Percentiles rank a stretch among this genome's conserved stretches.
phyloP scores from a whole-genome alignment of 1,284 basidiomycete species.

The Trametes pubescens region DNA sequence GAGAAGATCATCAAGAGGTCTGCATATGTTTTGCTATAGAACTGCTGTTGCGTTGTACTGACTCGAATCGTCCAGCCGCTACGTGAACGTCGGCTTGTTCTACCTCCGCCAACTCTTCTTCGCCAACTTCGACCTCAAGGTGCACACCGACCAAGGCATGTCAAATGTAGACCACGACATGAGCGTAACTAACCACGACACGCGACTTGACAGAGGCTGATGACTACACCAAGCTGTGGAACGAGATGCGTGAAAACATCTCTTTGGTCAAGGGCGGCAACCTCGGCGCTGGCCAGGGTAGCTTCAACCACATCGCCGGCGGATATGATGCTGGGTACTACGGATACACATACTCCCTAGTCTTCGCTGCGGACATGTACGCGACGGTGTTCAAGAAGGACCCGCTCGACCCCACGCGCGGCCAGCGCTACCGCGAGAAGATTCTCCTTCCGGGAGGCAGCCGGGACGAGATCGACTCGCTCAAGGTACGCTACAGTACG shows the following conservation, averaged over 20 bases:
- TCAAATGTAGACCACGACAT: background rate
- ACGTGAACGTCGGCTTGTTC: conserved; percentile 82
- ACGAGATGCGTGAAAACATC: conserved; percentile 68
- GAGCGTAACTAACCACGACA: background rate
- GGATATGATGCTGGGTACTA: conserved; percentile 87
- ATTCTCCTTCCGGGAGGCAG: conserved; percentile 65
- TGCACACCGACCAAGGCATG: conserved; percentile 74
- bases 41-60: background rate
- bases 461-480: conserved; percentile 64
- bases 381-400: conserved; percentile 80
- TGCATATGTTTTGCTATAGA: conserved; percentile 6
- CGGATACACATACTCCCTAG: conserved; percentile 78
- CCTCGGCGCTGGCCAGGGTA: conserved; percentile 71
- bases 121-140: conserved; percentile 79
- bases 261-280: conserved; percentile 71
- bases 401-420: conserved; percentile 71
- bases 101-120: conserved; percentile 87
- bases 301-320: conserved; percentile 76
- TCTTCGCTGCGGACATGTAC: conserved; percentile 86
- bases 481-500: conserved; percentile 49
- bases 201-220: conserved; percentile 50
- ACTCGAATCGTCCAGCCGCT: conserved; percentile 57
- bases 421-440: conserved; percentile 58
- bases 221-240: conserved; percentile 82
- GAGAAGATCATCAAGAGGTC: conserved; percentile 81